Evolutionary conservation across 2,329 filamentous ascomycete species (phyloP).

Genomic region (Diaporthe longicolla): DNA sequence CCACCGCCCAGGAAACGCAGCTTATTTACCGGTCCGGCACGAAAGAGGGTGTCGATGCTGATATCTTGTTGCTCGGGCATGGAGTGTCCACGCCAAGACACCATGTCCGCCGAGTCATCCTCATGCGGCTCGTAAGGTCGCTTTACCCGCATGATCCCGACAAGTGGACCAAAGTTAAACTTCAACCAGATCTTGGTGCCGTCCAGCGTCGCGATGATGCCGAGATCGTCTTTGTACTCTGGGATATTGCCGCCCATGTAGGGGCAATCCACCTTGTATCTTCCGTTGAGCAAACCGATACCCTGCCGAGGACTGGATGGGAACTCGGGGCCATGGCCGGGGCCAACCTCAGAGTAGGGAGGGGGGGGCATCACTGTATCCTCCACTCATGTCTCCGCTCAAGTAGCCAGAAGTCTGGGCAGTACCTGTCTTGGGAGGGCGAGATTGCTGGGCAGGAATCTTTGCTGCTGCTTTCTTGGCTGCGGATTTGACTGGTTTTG

Average conservation of each 20-base stretch:
- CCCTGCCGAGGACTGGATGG: slow-evolving; percentile 38
- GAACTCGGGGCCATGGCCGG: slow-evolving; percentile 39
- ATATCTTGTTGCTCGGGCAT: slow-evolving; percentile 39
- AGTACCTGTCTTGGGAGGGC: neutral
- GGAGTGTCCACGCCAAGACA: slow-evolving; percentile 56
- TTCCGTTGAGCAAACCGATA: slow-evolving; percentile 60
- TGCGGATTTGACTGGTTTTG: slow-evolving; percentile 19
- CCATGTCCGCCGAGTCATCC: slow-evolving; percentile 47
- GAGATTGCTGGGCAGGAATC: neutral
- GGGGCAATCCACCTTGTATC: slow-evolving; percentile 56
- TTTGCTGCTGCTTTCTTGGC: slow-evolving; percentile 42
- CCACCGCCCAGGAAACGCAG: slow-evolving; percentile 57
- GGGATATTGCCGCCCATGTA: slow-evolving; percentile 49
- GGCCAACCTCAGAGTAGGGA: slow-evolving; percentile 43
- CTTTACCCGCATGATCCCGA: slow-evolving; percentile 59
- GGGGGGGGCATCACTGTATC: slow-evolving; percentile 10
- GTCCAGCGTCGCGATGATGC: slow-evolving; percentile 56
- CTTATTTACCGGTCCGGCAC: slow-evolving; percentile 49
- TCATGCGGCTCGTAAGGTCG: slow-evolving; percentile 50
- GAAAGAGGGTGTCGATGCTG: slow-evolving; percentile 42
- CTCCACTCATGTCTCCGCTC: neutral
- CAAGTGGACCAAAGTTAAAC: slow-evolving; percentile 59
- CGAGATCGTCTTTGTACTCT: slow-evolving; percentile 47
- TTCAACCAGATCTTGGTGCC: slow-evolving; percentile 60
- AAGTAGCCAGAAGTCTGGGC: neutral